A percentile compares a stretch with the other conserved stretches of the same genome.
Conservation (phyloP, 345 rosid species). For the Erucastrum elatum region DNA sequence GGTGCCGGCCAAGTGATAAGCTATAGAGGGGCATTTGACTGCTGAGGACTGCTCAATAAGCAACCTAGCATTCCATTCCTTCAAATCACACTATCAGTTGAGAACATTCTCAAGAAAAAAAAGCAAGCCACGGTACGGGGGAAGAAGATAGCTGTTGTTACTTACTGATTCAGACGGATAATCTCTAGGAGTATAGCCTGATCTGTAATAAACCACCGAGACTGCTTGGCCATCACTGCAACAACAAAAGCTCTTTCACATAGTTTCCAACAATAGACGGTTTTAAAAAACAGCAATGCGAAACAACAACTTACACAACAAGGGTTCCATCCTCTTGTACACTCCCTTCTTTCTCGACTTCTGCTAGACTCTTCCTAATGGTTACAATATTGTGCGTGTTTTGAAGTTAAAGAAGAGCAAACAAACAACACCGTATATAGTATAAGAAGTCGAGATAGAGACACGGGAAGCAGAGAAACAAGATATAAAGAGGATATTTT, state of each 20-base stretch:
- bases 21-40: constrained; percentile 82
- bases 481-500: constrained; percentile 67
- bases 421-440: not conserved
- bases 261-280: constrained; percentile 3
- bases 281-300: not conserved
- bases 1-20: constrained; percentile 91
- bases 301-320: constrained; percentile 56
- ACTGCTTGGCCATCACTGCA: constrained; percentile 68
- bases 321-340: constrained; percentile 84
- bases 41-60: constrained; percentile 86
- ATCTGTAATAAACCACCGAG: constrained; percentile 82
- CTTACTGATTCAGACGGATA: constrained; percentile 93
- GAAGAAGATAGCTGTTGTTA: constrained; percentile 5
- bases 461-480: not conserved
- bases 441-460: not conserved
- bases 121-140: not conserved
- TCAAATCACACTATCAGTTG: constrained; percentile 10
- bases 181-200: constrained; percentile 87
- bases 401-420: constrained; percentile 60
- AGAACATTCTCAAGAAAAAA: not conserved
- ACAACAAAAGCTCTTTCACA: constrained; percentile 14
- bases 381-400: constrained; percentile 68
- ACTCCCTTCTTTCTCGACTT: constrained; percentile 72
- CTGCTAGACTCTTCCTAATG: constrained; percentile 82
- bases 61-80: constrained; percentile 95